Percentiles rank a stretch among this genome's conserved stretches.
phyloP scores from a whole-genome alignment of 441 rosid species.

The Arabidopsis lyrata region DNA sequence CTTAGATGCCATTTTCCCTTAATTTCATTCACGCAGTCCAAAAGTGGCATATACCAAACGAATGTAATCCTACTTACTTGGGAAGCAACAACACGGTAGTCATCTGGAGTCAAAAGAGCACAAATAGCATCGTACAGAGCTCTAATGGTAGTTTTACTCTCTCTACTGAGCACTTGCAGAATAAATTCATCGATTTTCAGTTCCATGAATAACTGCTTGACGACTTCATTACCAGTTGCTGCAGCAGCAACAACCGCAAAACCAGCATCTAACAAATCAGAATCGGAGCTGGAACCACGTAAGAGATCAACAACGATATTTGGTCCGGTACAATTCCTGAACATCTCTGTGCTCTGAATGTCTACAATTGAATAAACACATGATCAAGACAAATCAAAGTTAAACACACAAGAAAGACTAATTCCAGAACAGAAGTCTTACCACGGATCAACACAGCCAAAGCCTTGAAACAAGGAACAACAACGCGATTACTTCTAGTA shows the following conservation, averaged over 20 bases:
- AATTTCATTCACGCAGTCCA: background rate
- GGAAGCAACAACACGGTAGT: conserved; percentile 92
- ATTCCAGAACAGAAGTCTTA: conserved; percentile 36
- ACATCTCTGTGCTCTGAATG: conserved; percentile 70
- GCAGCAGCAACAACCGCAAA: conserved; percentile 79
- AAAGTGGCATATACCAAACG: background rate
- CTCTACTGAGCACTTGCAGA: conserved; percentile 59
- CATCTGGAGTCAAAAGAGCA: conserved; percentile 84
- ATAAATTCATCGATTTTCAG: conserved; percentile 79
- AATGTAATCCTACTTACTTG: conserved; percentile 62
- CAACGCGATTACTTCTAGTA: conserved; percentile 33
- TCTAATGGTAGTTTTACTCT: conserved; percentile 51
- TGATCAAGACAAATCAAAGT: conserved; percentile 2
- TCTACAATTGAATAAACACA: conserved; percentile 54
- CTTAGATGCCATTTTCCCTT: background rate
- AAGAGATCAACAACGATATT: conserved; percentile 55
- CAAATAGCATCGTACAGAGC: conserved; percentile 78
- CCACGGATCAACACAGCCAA: conserved; percentile 70
- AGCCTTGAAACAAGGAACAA: conserved; percentile 64
- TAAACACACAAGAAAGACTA: background rate
- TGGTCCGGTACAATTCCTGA: conserved; percentile 65
- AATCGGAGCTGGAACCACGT: conserved; percentile 52
- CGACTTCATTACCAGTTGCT: conserved; percentile 84
- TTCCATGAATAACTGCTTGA: conserved; percentile 82
- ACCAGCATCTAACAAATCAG: conserved; percentile 61